Percentiles rank a stretch among this genome's conserved stretches.
Evolutionary conservation across 352 stramenopile genomes (phyloP).

Genomic region (Globisporangium paddicum): DNA sequence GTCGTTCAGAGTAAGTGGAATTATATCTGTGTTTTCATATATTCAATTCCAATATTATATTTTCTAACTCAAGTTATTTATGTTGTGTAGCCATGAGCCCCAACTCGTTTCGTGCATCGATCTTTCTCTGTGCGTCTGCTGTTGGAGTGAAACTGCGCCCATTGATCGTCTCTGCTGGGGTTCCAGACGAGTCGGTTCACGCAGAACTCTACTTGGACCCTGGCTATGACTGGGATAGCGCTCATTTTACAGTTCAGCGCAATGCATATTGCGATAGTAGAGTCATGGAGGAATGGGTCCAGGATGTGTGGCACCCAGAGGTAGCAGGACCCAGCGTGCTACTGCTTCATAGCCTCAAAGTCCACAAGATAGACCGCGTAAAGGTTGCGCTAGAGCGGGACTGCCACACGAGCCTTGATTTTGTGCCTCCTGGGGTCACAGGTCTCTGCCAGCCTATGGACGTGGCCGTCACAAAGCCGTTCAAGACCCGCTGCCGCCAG

Average conservation of each 20-base stretch:
- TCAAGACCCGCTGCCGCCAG: conserved; percentile 9
- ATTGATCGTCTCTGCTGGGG: neutral
- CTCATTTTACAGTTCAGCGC: conserved; percentile 1
- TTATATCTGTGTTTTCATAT: neutral
- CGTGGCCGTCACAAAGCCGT: conserved; percentile 12
- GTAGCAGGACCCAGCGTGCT: neutral
- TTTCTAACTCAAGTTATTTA: neutral
- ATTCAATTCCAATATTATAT: neutral
- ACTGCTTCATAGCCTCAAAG: neutral
- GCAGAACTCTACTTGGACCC: neutral
- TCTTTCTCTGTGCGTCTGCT: neutral
- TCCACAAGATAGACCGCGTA: neutral
- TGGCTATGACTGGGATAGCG: neutral
- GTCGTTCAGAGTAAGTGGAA: neutral
- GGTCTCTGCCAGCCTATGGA: conserved; percentile 14
- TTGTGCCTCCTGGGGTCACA: conserved; percentile 10
- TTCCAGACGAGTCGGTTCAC: neutral
- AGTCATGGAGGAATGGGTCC: conserved; percentile 1
- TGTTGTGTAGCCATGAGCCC: neutral
- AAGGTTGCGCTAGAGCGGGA: conserved; percentile 1
- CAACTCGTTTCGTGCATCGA: conserved; percentile 1
- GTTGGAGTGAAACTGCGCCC: neutral
- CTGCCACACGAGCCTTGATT: conserved; percentile 13
- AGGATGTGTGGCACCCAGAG: neutral
- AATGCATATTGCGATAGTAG: neutral